Percentiles rank a stretch among this genome's conserved stretches.
Evolutionary conservation across 2,329 filamentous ascomycete species (phyloP).

Genomic region (Graphilbum sp.): DNA sequence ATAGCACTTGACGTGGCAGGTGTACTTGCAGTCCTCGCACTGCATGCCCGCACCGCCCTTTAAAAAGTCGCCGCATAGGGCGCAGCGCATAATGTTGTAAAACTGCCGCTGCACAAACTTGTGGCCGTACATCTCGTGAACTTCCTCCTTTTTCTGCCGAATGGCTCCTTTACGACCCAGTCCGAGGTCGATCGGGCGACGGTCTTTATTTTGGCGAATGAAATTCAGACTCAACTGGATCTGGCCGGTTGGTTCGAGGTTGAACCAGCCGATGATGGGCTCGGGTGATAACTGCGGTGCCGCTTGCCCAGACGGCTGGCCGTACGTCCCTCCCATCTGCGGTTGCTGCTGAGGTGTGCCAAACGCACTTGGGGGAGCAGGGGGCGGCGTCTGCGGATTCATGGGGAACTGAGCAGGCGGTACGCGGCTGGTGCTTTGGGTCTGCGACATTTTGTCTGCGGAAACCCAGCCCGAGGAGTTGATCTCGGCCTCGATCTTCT

Average conservation of each 20-base stretch:
- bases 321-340: slow-evolving; percentile 11
- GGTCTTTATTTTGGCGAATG: slow-evolving; percentile 74
- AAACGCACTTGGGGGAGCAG: slow-evolving; percentile 25
- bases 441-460: slow-evolving; percentile 67
- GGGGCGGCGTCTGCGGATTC: slow-evolving; percentile 31
- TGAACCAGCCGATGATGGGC: slow-evolving; percentile 89
- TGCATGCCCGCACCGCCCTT: slow-evolving; percentile 99
- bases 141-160: slow-evolving; percentile 92
- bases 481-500: slow-evolving; percentile 92
- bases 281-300: slow-evolving; percentile 35
- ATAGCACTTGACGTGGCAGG: slow-evolving; percentile 96
- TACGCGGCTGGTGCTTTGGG: slow-evolving; percentile 30
- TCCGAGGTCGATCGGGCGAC: slow-evolving; percentile 70
- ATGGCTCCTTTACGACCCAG: slow-evolving; percentile 91
- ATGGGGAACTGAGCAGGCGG: slow-evolving; percentile 43
- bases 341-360: slow-evolving; percentile 13
- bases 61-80: slow-evolving; percentile 91
- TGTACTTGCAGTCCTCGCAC: slow-evolving; percentile 98
- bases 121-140: slow-evolving; percentile 97
- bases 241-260: slow-evolving; percentile 81
- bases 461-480: slow-evolving; percentile 94
- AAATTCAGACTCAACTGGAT: slow-evolving; percentile 89
- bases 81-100: slow-evolving; percentile 99
- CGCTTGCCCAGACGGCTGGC: slow-evolving; percentile 8
- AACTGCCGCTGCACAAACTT: slow-evolving; percentile 98